These are phyloP conservation scores for Wickerhamomyces chaumierensis DNA, from an alignment of 805 yeast species.

Conservation along the genomic window DNA sequence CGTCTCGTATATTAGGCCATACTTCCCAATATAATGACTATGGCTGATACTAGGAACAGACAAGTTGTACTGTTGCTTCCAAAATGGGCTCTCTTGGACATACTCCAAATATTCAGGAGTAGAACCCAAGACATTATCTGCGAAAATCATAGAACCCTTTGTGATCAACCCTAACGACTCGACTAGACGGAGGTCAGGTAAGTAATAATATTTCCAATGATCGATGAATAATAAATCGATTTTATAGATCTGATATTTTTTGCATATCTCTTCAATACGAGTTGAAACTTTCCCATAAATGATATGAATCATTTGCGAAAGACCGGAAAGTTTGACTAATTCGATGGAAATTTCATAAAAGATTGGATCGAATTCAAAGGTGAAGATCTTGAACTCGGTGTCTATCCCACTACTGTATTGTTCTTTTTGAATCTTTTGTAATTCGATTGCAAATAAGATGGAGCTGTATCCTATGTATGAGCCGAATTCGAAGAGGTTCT, in stretches of 20 bases:
- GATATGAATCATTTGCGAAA: constrained; percentile 7
- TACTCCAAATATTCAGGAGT: constrained; percentile 21
- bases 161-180: constrained; percentile 29
- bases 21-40: constrained; percentile 22
- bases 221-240: constrained; percentile 30
- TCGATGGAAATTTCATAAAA: constrained; percentile 4
- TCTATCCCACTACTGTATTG: neutral
- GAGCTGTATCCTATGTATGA: constrained; percentile 12
- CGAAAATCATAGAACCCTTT: constrained; percentile 27
- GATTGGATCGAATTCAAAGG: constrained; percentile 12
- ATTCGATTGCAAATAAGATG: constrained; percentile 9
- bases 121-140: constrained; percentile 29
- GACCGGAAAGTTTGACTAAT: constrained; percentile 12
- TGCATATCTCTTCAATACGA: constrained; percentile 3
- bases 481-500: constrained; percentile 13
- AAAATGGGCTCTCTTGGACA: constrained; percentile 26
- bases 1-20: constrained; percentile 30
- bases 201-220: constrained; percentile 27
- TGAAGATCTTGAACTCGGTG: constrained; percentile 6
- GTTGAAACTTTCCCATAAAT: constrained; percentile 10
- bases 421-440: constrained; percentile 2
- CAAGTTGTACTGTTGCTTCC: constrained; percentile 21
- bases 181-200: constrained; percentile 30
- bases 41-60: constrained; percentile 20
- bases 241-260: constrained; percentile 8